phyloP scores from a whole-genome alignment of 1,284 basidiomycete species.

The Heterobasidion irregulare region DNA sequence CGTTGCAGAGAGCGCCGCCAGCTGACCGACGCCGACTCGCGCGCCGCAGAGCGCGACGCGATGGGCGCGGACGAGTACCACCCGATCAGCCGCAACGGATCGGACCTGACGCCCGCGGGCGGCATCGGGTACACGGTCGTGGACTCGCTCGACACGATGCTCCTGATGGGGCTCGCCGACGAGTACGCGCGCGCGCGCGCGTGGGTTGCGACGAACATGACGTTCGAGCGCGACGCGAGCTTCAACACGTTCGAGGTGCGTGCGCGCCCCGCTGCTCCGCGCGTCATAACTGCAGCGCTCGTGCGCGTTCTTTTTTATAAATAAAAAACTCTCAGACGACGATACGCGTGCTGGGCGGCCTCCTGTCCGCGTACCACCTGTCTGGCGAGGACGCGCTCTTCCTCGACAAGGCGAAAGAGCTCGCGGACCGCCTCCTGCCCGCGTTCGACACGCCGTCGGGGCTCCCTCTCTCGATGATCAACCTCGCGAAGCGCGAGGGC shows the following conservation, averaged over 20 bases:
- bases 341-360: conserved; percentile 75
- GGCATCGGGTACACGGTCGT: conserved; percentile 83
- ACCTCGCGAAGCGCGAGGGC: conserved; percentile 61
- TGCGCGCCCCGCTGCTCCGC: conserved; percentile 3
- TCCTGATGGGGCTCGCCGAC: conserved; percentile 75
- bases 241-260: conserved; percentile 91
- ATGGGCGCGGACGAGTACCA: conserved; percentile 89
- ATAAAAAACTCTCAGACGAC: conserved; percentile 43
- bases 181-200: conserved; percentile 74
- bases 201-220: conserved; percentile 69
- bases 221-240: conserved; percentile 73
- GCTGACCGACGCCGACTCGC: conserved; percentile 14
- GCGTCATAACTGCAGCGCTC: too few relatives aligned
- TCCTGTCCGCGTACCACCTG: conserved; percentile 80
- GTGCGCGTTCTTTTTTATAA: too few relatives aligned
- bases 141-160: conserved; percentile 82
- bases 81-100: conserved; percentile 67
- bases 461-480: conserved; percentile 74
- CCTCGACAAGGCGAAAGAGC: conserved; percentile 70
- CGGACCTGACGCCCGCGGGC: conserved; percentile 66
- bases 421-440: conserved; percentile 81
- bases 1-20: conserved; percentile 84
- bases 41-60: conserved; percentile 65
- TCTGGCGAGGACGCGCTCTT: conserved; percentile 58
- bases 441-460: conserved; percentile 80